Conservation (phyloP, 2,329 filamentous ascomycete species). For the Herpomyces periplanetae region DNA sequence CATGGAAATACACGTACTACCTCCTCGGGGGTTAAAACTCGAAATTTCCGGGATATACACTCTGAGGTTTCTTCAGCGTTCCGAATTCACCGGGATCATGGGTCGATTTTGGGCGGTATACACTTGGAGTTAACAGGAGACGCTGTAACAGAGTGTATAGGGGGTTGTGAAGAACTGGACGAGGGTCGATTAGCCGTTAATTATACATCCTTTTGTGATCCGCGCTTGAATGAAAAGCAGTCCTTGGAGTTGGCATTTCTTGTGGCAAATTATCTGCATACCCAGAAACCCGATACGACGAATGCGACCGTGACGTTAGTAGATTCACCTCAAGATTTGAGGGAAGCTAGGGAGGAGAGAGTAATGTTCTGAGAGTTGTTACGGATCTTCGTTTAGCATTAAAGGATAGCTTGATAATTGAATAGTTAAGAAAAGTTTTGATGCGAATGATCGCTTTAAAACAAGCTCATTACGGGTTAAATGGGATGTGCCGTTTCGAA, state of each 20-base stretch:
- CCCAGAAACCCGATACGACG: too few species aligned
- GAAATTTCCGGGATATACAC: slow-evolving; percentile 62
- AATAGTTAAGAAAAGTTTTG: too few species aligned
- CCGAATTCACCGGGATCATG: slow-evolving; percentile 39
- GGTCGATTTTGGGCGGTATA: slow-evolving; percentile 61
- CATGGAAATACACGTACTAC: slow-evolving; percentile 42
- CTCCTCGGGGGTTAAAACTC: slow-evolving; percentile 46
- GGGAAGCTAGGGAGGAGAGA: too few species aligned
- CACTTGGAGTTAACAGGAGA: slow-evolving; percentile 86
- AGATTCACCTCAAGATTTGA: too few species aligned
- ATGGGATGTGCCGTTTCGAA: too few species aligned
- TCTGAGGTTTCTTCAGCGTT: slow-evolving; percentile 49
- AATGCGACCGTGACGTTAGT: too few species aligned
- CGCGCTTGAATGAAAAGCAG: slow-evolving; percentile 83
- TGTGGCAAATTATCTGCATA: slow-evolving; percentile 52
- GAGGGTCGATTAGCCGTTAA: slow-evolving; percentile 64
- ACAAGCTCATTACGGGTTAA: too few species aligned
- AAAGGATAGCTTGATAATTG: too few species aligned
- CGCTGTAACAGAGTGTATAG: slow-evolving; percentile 75
- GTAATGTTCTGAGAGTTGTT: too few species aligned
- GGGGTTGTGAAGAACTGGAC: slow-evolving; percentile 46
- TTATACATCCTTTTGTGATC: slow-evolving; percentile 88
- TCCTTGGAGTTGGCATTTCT: slow-evolving; percentile 76
- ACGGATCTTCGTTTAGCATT: too few species aligned
- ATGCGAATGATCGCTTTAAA: too few species aligned